Evolutionary conservation across 2,329 filamentous ascomycete species (phyloP).

Genomic region (Aureobasidium sp.): DNA sequence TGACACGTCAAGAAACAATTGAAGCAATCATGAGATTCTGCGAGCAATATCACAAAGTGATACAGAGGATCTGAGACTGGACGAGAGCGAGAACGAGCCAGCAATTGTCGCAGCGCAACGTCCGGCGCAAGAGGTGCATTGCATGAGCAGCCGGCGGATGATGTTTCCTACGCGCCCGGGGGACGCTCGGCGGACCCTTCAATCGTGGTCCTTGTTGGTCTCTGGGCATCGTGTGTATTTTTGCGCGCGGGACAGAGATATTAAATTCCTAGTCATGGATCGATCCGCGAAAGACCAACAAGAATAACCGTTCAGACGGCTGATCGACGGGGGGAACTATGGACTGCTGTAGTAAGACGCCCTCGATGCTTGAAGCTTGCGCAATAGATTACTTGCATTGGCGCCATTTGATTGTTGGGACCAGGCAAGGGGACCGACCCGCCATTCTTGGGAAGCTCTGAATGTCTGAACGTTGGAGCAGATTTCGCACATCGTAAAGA

Average conservation of each 20-base stretch:
- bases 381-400: constrained; percentile 9
- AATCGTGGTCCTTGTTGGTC: background rate
- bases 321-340: constrained; percentile 10
- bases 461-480: too few relatives aligned
- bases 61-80: background rate
- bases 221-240: background rate
- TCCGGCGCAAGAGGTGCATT: constrained; percentile 5
- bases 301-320: background rate
- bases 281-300: background rate
- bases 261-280: background rate
- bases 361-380: background rate
- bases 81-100: background rate
- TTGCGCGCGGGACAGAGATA: background rate
- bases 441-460: background rate
- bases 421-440: background rate
- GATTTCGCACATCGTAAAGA: background rate
- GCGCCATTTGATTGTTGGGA: background rate
- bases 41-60: background rate
- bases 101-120: background rate
- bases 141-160: background rate
- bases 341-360: background rate
- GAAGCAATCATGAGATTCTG: background rate
- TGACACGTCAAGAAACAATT: background rate
- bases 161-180: background rate
- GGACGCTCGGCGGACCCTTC: background rate